These are phyloP conservation scores for Scheffersomyces quercinus DNA, from an alignment of 1,139 yeast genomes.

Conservation along the genomic window DNA sequence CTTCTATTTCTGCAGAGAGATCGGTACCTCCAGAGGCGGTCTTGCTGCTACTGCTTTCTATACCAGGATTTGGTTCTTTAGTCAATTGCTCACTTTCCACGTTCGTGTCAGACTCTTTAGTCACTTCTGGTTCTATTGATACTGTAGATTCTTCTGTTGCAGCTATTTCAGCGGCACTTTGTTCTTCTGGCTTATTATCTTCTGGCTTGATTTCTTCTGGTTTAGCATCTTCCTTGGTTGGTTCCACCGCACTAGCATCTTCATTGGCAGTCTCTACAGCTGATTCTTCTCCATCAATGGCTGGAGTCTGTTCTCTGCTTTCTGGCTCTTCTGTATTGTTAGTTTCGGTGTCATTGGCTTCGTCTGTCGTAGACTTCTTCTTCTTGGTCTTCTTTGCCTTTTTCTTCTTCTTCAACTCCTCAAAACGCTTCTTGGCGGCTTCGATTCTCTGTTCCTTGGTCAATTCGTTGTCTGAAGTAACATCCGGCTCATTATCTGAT, in stretches of 20 bases:
- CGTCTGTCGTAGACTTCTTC: conserved; percentile 9
- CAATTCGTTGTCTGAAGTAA: conserved; percentile 24
- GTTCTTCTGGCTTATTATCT: conserved; percentile 1
- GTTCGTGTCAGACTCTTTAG: conserved; percentile 9
- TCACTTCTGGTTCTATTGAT: conserved; percentile 4
- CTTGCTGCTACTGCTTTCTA: conserved; percentile 1
- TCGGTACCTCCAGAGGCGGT: conserved; percentile 2
- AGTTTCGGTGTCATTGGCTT: conserved; percentile 5
- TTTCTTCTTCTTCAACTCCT: conserved; percentile 63
- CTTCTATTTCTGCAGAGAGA: conserved; percentile 8
- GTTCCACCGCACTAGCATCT: conserved; percentile 1
- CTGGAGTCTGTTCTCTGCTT: conserved; percentile 1
- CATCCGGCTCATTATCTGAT: conserved; percentile 5
- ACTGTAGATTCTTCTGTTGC: conserved; percentile 3
- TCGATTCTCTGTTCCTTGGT: conserved; percentile 59
- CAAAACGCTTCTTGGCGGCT: conserved; percentile 64
- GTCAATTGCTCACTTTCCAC: conserved; percentile 19
- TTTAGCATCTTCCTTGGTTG: conserved; percentile 8
- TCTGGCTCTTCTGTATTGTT: conserved; percentile 4
- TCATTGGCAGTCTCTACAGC: neutral
- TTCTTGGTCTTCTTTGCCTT: conserved; percentile 32
- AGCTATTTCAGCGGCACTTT: neutral
- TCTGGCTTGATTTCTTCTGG: conserved; percentile 3
- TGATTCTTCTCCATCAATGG: neutral
- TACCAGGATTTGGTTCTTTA: conserved; percentile 9